A percentile compares a stretch with the other conserved stretches of the same genome.
These are phyloP conservation scores for Fusarium agapanthi DNA, from an alignment of 2,329 filamentous ascomycete species.

Conservation along the genomic window DNA sequence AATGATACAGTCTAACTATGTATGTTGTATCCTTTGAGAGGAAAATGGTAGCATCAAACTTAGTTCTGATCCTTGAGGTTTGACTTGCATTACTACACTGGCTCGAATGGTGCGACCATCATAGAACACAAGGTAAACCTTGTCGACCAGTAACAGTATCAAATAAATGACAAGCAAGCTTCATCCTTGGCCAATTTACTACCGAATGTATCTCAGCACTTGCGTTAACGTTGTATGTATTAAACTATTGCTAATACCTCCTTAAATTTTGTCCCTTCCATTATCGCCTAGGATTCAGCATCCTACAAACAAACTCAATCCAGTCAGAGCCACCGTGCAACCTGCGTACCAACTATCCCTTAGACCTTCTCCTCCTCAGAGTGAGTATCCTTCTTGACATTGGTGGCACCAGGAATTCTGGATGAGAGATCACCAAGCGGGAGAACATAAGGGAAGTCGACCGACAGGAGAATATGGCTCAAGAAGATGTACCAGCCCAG, in stretches of 20 bases:
- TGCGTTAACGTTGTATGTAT: rapidly evolving
- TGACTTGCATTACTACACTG: background rate
- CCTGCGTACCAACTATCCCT: rapidly evolving
- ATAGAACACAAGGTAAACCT: background rate
- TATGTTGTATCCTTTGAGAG: rapidly evolving
- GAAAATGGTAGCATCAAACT: rapidly evolving
- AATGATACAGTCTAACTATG: background rate
- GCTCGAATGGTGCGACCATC: background rate
- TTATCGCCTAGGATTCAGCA: background rate
- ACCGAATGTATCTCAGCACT: rapidly evolving
- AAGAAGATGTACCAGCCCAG: background rate
- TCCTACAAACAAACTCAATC: too few species aligned
- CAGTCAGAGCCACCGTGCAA: too few species aligned
- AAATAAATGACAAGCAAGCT: background rate
- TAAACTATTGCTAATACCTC: background rate
- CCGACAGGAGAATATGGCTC: background rate
- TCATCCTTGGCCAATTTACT: background rate
- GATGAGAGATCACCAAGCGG: background rate
- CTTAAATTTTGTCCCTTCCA: too few species aligned
- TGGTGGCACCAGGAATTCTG: background rate
- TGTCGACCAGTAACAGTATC: background rate
- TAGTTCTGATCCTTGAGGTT: rapidly evolving
- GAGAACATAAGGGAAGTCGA: background rate
- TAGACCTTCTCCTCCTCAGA: background rate
- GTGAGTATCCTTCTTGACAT: background rate